Evolutionary conservation across 768 basidiomycete genomes (phyloP).

Genomic region (Chalciporus pseudorubinellus): DNA sequence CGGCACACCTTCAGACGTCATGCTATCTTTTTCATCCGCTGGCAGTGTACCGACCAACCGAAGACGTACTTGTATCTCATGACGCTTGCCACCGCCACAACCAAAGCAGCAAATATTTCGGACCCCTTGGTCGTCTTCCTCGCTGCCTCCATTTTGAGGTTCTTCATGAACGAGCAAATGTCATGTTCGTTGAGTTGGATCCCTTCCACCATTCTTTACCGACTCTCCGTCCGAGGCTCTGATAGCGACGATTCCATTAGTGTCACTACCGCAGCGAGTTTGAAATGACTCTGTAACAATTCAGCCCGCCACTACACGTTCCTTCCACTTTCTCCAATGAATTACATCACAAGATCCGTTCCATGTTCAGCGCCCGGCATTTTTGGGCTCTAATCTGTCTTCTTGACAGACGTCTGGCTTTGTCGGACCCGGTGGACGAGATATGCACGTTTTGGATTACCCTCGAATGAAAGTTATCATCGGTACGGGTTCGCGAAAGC

Average conservation of each 20-base stretch:
- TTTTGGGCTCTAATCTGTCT: not conserved
- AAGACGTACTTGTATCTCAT: too few relatives aligned
- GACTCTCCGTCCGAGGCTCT: not conserved
- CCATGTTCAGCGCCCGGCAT: not conserved
- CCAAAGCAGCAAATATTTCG: too few relatives aligned
- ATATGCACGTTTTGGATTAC: not conserved
- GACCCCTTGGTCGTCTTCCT: too few relatives aligned
- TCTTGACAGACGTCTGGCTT: not conserved
- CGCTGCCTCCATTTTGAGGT: not conserved
- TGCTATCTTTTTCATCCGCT: not conserved
- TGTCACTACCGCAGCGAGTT: too few relatives aligned
- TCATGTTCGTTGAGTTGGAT: too few relatives aligned
- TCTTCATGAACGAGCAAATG: too few relatives aligned
- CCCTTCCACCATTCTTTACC: not conserved
- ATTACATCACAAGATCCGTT: not conserved
- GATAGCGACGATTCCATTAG: not conserved
- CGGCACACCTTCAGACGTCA: not conserved
- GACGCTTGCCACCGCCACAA: too few relatives aligned
- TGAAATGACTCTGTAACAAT: too few relatives aligned
- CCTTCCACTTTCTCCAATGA: too few relatives aligned
- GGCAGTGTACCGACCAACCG: not conserved
- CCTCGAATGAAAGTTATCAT: not conserved
- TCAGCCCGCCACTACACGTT: too few relatives aligned
- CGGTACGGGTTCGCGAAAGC: too few relatives aligned
- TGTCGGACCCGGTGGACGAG: not conserved